Base-by-base conservation (phyloP, 176 grass and related monocot species). In the Zoysia pacifica region DNA sequence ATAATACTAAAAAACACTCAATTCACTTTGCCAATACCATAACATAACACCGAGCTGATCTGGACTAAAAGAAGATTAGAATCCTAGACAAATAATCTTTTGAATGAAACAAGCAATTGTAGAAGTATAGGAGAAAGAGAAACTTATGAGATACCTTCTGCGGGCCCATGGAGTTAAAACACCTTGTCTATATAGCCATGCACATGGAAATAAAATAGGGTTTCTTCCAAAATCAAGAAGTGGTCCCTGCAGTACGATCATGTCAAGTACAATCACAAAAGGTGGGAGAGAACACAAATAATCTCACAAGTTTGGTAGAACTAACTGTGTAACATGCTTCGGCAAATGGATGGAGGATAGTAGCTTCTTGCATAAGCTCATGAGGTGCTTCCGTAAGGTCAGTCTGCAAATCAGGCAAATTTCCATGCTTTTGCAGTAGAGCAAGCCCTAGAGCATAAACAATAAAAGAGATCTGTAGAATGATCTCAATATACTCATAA, bases 141-240 rank as follows among this genome's bases (percentile, higher is more conserved):
- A 16, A 14, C 46, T 81, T 67, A 36, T 15, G 48, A 80, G 3
- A 69, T 85, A 97, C 93, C 87, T 93, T 82, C 84, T 86, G 66
- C 95, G 88, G 9, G 85, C 77, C 92, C 95, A 98, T 13, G 95
- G 95, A 87, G 90, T 93, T 69, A 98, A 89, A 84, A 86, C 76
- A 41, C 95, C 95, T 93, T 98, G 95, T 85, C 95, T 88, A 81
- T 98, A 93, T 79, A 98, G 55, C 95, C 95, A 98, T 79, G 92
- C 90, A 76, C 95, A 98, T 35, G 95, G 95, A 89, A 98, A 98
- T 79, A 98, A 90, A 82, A 98, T 85, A 46, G 92, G 95, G 58
- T 98, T 98, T 83, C 95, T 89, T 89, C 95, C 95, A 66, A 98
- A 48, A 93, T 98, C 95, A 89, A 98, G 92, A 67, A 98, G 81